A percentile compares a stretch with the other conserved stretches of the same genome.
These are phyloP conservation scores for Aaosphaeria pasadenensis DNA, from an alignment of 2,329 filamentous ascomycete species.

Conservation along the genomic window DNA sequence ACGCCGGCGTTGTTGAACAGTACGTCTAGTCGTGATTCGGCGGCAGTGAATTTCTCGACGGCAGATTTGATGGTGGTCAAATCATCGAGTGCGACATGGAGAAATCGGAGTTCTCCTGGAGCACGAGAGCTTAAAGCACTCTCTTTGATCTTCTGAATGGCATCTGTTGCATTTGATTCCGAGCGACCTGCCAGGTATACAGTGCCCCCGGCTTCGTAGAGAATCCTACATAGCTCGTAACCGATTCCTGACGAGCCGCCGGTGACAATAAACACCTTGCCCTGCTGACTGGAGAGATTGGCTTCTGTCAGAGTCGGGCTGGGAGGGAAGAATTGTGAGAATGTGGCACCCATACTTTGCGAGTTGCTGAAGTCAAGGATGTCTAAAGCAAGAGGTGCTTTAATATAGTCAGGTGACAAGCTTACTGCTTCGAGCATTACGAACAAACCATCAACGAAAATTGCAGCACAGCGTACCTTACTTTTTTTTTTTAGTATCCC, in stretches of 20 bases:
- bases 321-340: not conserved
- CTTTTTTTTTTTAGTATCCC: too few relatives aligned
- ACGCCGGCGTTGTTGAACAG: conserved; percentile 29
- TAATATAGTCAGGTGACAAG: too few relatives aligned
- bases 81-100: conserved; percentile 36
- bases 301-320: not conserved
- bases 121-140: conserved; percentile 29
- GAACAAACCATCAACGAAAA: too few relatives aligned
- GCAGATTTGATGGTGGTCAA: conserved; percentile 39
- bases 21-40: conserved; percentile 41
- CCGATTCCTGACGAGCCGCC: conserved; percentile 47
- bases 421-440: too few relatives aligned
- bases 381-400: too few relatives aligned
- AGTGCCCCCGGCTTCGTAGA: conserved; percentile 53
- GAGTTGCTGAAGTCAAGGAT: too few relatives aligned
- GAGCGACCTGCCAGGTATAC: conserved; percentile 53
- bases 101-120: conserved; percentile 11
- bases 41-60: conserved; percentile 29
- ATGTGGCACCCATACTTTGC: not conserved
- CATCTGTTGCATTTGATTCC: conserved; percentile 39
- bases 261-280: conserved; percentile 49
- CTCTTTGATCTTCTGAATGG: conserved; percentile 43
- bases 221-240: conserved; percentile 49
- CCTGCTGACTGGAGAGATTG: not conserved
- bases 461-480: too few relatives aligned